Evolutionary conservation across 345 rosid species (phyloP), one percentile per base, ranked within the genome.

Genomic region (Zanthoxylum bungeanum): DNA sequence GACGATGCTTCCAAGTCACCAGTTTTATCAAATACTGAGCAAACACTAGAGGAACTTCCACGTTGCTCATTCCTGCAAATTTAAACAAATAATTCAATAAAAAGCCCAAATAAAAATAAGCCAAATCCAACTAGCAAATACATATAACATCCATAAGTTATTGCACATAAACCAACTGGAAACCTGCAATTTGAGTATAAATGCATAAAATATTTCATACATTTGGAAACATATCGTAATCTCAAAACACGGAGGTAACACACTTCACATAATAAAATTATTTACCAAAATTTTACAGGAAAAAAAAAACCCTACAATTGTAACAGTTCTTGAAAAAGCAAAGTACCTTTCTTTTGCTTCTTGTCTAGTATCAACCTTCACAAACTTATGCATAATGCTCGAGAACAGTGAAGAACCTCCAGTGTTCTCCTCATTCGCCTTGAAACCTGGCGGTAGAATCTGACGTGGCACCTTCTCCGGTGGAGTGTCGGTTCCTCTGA

Each of bases 401-500:
- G 97, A 87, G 80, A 88, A 89, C 24, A 86, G 80, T 19, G 96
- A 91, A 66, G 91, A 55, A 8, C 50, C 71, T 25, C 62, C 88
- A 24, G 78, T 78, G 12, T 42, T 53, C 34, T 49, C 77, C 46
- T 74, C 84, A 63, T 75, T 73, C 25, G 49, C 40, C 47, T 75
- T 34, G 73, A 76, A 80, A 64, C 33, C 74, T 16, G 71, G 70
- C 39, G 92, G 89, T 3, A 91, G 64, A 44, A 89, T 73, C 85
- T 75, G 88, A 50, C 98, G 89, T 5, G 97, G 93, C 70, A 79
- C 88, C 77, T 93, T 93, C 86, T 91, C 97, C 75, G 98, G 98
- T 44, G 97, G 96, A 40, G 98, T 93, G 71, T 88, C 98, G 14
- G 82, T 84, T 53, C 94, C 96, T 52, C 79, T 77, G 19, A 91